Base-by-base conservation (phyloP, 129 eudicot species). In the Centaurea solstitialis region DNA sequence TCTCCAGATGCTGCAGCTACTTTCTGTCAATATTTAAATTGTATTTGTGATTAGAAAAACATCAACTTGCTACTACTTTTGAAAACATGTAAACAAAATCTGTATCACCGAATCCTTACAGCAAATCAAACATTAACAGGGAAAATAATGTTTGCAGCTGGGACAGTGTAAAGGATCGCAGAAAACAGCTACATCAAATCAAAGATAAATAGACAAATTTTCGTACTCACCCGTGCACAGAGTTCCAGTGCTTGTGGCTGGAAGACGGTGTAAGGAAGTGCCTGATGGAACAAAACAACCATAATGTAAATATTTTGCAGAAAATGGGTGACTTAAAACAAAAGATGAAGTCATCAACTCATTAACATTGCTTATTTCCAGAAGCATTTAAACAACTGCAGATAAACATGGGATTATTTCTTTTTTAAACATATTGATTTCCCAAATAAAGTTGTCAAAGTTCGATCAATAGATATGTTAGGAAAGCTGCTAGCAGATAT, bases 1-100 rank as follows among this genome's bases (percentile, higher is more conserved):
- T 96, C 99, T 59, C 98, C 99, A 74, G 99, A 93, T 80, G 96
- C 97, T 69, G 99, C 94, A 62, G 99, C 96, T 86, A 96, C 99
- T 90, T 83, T 96, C 99, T 96, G 92, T 76, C 74, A 85, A 72
- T 79, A 75, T 33, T 83, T 30, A 68, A 75, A 21, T 18, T 65
- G 22, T 23, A 72, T 50, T 26, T 74, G 4, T 6, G 45, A 23
- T 17, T 9, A 38, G 6, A 6, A 15, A 18, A n/a, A n/a, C 24
- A 6, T 24, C 43, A 43, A 77, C 4, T 47, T 79, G 37, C 7
- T 59, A 22, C 43, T 24, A 20, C 12, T 73, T 73, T 12, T 4
- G 62, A 65, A 65, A 8, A 57, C 22, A n/a, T 57, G 4, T 73
- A 66, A 73, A 45, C 23, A 22, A 72, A 21, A 72, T 11, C 18